These are phyloP conservation scores for Anisodus tanguticus DNA, from an alignment of 257 asterid species.

Conservation along the genomic window DNA sequence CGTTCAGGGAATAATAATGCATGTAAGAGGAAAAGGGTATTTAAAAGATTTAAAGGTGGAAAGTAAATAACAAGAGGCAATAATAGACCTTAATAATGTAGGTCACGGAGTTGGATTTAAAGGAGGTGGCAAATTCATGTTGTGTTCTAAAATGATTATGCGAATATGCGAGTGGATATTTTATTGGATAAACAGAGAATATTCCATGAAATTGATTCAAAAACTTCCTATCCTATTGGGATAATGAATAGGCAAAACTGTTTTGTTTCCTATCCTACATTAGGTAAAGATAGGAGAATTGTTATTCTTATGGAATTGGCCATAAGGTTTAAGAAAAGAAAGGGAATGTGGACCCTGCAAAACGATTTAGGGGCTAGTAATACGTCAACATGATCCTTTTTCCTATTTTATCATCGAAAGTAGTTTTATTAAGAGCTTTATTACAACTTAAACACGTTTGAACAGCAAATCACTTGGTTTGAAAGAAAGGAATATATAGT, in stretches of 20 bases:
- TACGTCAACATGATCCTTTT: neutral
- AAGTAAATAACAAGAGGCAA: neutral
- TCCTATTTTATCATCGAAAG: neutral
- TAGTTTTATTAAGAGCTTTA: neutral
- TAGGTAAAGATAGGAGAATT: neutral
- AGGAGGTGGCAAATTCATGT: neutral
- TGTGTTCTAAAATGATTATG: neutral
- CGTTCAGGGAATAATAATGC: neutral
- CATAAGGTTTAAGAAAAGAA: neutral
- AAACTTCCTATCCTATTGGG: neutral
- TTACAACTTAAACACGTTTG: neutral
- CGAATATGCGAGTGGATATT: conserved; percentile 35
- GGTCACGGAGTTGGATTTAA: neutral
- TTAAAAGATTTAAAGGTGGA: neutral
- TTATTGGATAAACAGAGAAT: conserved; percentile 28
- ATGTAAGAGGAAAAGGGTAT: neutral
- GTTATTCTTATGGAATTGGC: neutral
- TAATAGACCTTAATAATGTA: no score
- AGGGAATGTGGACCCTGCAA: neutral
- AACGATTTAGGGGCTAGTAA: neutral
- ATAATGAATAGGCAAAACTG: neutral
- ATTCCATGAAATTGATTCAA: conserved; percentile 23
- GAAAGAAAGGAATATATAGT: neutral
- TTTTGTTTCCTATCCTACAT: no score
- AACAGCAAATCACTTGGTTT: neutral